Base-by-base conservation (phyloP, 2,329 filamentous ascomycete species). In the Pseudopyrenochaeta lycopersici region DNA sequence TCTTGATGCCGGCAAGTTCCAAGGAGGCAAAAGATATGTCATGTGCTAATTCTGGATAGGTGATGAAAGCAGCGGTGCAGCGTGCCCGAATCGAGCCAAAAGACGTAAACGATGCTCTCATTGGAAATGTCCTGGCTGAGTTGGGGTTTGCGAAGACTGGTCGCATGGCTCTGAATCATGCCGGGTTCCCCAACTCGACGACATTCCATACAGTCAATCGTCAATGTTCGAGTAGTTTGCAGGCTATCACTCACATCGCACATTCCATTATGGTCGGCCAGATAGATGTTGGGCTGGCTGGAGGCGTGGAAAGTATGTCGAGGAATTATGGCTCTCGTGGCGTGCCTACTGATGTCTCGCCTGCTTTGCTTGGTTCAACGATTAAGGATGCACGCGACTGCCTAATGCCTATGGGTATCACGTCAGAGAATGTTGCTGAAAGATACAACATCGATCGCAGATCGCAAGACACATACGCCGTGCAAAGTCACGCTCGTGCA, bases 321-420 rank as follows among this genome's bases (percentile, higher is more conserved):
- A 81, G 89, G 63, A 96, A 97, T 78, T 97, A 97, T 77, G 91
- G 88, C 14, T 79, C 83, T n/a, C 86, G 87, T 54, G 89, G 88
- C 43, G 89, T 92, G 69, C 79, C 84, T 12, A 82, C 90, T 20
- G 85, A 88, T 31, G 77, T 85, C 56, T 88, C 90, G 6, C 94
- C 97, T 76, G 88, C 92, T 74, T 86, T 90, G 57, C 85, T 88
- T 50, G 86, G 96, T 51, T 81, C 90, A 40, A 76, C 79, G 56
- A 89, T 84, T 78, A 90, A 92, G 73, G 91, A 97, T 73, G 85
- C 92, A 0, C 79, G 80, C 38, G 93, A 98, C 79, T 95, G 92
- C 82, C 85, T 93, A 84, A 86, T 92, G 83, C 90, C 94, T 56
- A 99, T 99, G 95, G 94, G 95, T n/a, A 95, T 96, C 85, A 98